Evolutionary conservation across 192 early-diverging fungal species (phyloP), one percentile per base, ranked within the genome.

Genomic region (Backusella tuberculispora): DNA sequence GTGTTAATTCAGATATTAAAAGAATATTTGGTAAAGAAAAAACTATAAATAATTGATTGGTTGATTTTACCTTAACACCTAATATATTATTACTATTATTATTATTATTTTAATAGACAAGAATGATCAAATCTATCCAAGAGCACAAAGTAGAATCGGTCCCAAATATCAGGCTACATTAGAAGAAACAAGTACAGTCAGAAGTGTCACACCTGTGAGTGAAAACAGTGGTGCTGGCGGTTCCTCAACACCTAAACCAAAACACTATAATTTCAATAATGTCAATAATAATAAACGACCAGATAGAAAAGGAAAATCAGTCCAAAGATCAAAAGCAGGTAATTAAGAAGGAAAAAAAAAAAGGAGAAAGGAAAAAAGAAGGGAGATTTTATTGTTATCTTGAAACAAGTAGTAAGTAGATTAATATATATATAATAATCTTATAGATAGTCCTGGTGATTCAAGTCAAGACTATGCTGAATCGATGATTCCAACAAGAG

Each of bases 161-260:
- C 83, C 89, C 7, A 87, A 89, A 75, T 95, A 92, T 81, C 96
- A 97, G 78, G 94, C 96, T 0, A 84, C 85, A 6, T 72, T 94
- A 14, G 88, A 90, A 0, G 93, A 92, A 66, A 10, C 13, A 12
- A 45, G 2, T 9, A 0, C 19, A 56, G 50, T 21, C 19, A 9
- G 9, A 6, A n/a, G 15, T 15, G 48, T 17, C 19, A 50, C 48
- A 19, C 48, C 48, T 8, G 19, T 8, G 6, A 15, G n/a, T 3
- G 48, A 50, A n/a, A 50, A n/a, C n/a, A 50, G 19, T n/a, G n/a
- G n/a, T n/a, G n/a, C n/a, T n/a, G n/a, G n/a, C n/a, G n/a, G n/a
- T n/a, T n/a, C n/a, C 48, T 8, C 48, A 50, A 50, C 19, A 19
- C 48, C 48, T 7, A 19, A 50, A n/a, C n/a, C 5, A 50, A 50